A percentile compares a stretch with the other conserved stretches of the same genome.
Evolutionary conservation across 306 rosid species (phyloP).

Genomic region (Astragalus glycyphyllos): DNA sequence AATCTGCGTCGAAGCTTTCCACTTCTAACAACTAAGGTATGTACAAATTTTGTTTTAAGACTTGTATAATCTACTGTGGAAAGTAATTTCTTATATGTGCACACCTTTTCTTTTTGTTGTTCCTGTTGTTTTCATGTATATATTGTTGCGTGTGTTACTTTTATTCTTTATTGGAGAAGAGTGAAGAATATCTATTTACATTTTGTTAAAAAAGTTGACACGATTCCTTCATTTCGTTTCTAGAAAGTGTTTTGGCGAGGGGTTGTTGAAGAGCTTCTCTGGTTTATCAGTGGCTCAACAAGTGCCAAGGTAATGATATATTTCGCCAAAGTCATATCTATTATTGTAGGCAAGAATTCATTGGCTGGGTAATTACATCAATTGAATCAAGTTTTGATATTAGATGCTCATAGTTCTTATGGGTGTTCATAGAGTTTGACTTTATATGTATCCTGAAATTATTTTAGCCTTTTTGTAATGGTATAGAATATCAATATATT

Average conservation of each 20-base stretch:
- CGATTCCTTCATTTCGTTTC: slow-evolving; percentile 50
- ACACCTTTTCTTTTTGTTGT: slow-evolving; percentile 18
- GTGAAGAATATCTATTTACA: slow-evolving; percentile 27
- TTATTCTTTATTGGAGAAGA: slow-evolving; percentile 32
- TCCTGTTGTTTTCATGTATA: slow-evolving; percentile 28
- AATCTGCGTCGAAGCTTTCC: slow-evolving; percentile 89
- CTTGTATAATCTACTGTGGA: slow-evolving; percentile 16
- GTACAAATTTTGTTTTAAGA: slow-evolving; percentile 40
- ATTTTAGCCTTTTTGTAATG: too few species aligned
- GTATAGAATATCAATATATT: too few species aligned
- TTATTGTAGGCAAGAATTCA: neutral
- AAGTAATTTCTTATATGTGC: slow-evolving; percentile 14
- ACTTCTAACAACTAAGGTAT: slow-evolving; percentile 93
- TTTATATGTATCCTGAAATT: too few species aligned
- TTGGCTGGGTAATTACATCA: neutral
- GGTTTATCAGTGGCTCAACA: slow-evolving; percentile 98
- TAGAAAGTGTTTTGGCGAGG: slow-evolving; percentile 99
- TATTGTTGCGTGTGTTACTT: slow-evolving; percentile 5
- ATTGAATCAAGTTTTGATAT: neutral
- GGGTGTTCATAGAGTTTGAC: too few species aligned
- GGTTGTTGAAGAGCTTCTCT: slow-evolving; percentile 95
- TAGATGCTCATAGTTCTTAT: neutral
- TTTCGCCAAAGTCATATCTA: neutral
- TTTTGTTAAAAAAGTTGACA: slow-evolving; percentile 45
- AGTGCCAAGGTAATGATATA: slow-evolving; percentile 81